Evolutionary conservation across 2,329 filamentous ascomycete species (phyloP).

Genomic region (Fusarium odoratissimum): DNA sequence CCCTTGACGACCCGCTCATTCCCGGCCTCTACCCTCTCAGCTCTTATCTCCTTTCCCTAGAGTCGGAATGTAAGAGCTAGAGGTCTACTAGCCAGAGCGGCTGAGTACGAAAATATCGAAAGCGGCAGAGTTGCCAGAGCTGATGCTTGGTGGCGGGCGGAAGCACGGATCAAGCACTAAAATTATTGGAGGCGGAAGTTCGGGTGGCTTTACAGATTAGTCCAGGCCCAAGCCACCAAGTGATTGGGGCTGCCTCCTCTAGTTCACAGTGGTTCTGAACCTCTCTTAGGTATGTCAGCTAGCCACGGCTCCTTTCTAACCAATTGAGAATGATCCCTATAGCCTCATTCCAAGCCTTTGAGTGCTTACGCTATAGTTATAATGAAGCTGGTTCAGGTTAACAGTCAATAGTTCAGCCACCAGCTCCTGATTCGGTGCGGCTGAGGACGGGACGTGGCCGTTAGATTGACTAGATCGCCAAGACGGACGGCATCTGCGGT

Average conservation of each 20-base stretch:
- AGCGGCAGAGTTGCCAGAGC: not conserved
- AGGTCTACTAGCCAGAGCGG: not conserved
- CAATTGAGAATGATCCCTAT: accelerated
- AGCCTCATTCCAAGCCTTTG: accelerated
- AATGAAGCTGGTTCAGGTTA: not conserved
- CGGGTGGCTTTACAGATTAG: not conserved
- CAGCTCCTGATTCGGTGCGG: not conserved
- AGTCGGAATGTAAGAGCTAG: not conserved
- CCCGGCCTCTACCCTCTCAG: not conserved
- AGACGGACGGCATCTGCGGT: not conserved
- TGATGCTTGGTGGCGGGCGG: not conserved
- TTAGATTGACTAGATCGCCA: not conserved
- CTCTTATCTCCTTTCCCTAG: not conserved
- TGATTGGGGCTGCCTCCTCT: not conserved
- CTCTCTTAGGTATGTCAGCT: not conserved
- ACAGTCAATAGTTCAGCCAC: not conserved
- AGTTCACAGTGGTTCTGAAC: not conserved
- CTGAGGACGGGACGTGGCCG: not conserved
- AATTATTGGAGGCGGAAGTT: not conserved
- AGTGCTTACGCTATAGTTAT: not conserved
- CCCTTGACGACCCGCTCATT: not conserved
- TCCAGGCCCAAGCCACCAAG: not conserved
- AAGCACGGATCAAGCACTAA: not conserved
- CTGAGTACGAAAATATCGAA: not conserved
- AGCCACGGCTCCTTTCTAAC: not conserved